A percentile compares a stretch with the other conserved stretches of the same genome.
Evolutionary conservation across 179 eudicot species (phyloP).

Genomic region (Beta macrorhiza): DNA sequence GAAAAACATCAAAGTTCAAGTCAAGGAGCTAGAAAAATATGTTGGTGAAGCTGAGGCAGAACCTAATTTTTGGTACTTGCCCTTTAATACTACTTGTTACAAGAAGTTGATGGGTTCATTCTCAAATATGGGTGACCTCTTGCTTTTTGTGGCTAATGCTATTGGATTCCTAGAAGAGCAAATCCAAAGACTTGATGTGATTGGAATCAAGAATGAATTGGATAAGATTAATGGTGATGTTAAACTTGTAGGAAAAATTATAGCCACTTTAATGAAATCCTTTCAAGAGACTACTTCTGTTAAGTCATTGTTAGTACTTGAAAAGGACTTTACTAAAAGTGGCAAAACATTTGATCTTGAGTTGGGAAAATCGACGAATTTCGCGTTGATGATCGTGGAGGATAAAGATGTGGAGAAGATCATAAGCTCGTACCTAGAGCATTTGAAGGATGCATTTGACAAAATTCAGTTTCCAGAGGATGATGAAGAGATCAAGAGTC

Average conservation of each 20-base stretch:
- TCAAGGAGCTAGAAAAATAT: conserved; percentile 46
- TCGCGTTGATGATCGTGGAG: conserved; percentile 25
- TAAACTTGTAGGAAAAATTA: conserved; percentile 36
- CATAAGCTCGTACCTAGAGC: conserved; percentile 41
- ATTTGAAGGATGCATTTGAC: conserved; percentile 31
- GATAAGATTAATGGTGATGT: conserved; percentile 48
- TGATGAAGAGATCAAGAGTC: conserved; percentile 32
- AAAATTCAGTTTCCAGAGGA: conserved; percentile 30
- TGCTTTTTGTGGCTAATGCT: conserved; percentile 45
- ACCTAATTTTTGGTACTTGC: conserved; percentile 79
- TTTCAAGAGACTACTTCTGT: conserved; percentile 46
- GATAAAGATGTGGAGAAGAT: conserved; percentile 44
- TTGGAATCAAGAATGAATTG: conserved; percentile 28
- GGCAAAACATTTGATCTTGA: conserved; percentile 51
- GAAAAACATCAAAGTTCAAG: conserved; percentile 37
- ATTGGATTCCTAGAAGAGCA: conserved; percentile 42
- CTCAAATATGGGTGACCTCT: conserved; percentile 49
- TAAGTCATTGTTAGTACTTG: conserved; percentile 48
- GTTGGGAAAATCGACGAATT: conserved; percentile 41
- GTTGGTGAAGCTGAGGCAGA: conserved; percentile 69
- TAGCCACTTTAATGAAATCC: conserved; percentile 42
- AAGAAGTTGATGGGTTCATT: conserved; percentile 46
- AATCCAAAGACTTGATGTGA: conserved; percentile 24
- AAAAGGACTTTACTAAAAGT: conserved; percentile 39
- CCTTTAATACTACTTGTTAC: conserved; percentile 54